These are phyloP conservation scores for Cyberlindnera samutprakarnensis DNA, from an alignment of 805 yeast species.

Conservation along the genomic window DNA sequence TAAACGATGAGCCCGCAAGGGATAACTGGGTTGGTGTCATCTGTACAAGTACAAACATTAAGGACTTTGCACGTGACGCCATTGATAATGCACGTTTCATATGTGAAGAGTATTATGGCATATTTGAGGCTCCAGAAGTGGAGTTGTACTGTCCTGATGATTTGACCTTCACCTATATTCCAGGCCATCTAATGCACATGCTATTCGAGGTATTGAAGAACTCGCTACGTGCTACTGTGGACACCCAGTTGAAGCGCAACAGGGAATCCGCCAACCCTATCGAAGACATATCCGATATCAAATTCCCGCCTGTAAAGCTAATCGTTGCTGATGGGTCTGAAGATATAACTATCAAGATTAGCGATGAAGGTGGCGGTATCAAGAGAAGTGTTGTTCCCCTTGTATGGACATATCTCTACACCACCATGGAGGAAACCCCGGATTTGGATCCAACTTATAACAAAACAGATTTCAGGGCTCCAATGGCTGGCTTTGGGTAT, in stretches of 20 bases:
- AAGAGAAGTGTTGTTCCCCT: slow-evolving; percentile 77
- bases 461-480: slow-evolving; percentile 69
- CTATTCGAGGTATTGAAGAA: slow-evolving; percentile 82
- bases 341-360: slow-evolving; percentile 83
- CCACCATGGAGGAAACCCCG: slow-evolving; percentile 75
- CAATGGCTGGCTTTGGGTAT: slow-evolving; percentile 92
- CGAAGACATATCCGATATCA: slow-evolving; percentile 47
- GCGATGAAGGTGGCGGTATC: slow-evolving; percentile 94
- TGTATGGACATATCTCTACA: slow-evolving; percentile 87
- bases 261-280: slow-evolving; percentile 26
- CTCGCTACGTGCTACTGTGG: slow-evolving; percentile 84
- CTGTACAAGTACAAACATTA: slow-evolving; percentile 76
- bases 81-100: slow-evolving; percentile 86
- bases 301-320: slow-evolving; percentile 78
- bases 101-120: slow-evolving; percentile 85
- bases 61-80: slow-evolving; percentile 80
- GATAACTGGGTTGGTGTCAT: slow-evolving; percentile 83
- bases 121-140: slow-evolving; percentile 80
- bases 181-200: slow-evolving; percentile 90
- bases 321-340: slow-evolving; percentile 85
- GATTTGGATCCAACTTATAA: slow-evolving; percentile 33
- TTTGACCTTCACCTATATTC: slow-evolving; percentile 82
- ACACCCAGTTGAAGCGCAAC: slow-evolving; percentile 55
- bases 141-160: slow-evolving; percentile 59
- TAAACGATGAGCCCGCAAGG: slow-evolving; percentile 57